Conservation (phyloP, 2,329 filamentous ascomycete genomes). For the Cladosporium sp. region DNA sequence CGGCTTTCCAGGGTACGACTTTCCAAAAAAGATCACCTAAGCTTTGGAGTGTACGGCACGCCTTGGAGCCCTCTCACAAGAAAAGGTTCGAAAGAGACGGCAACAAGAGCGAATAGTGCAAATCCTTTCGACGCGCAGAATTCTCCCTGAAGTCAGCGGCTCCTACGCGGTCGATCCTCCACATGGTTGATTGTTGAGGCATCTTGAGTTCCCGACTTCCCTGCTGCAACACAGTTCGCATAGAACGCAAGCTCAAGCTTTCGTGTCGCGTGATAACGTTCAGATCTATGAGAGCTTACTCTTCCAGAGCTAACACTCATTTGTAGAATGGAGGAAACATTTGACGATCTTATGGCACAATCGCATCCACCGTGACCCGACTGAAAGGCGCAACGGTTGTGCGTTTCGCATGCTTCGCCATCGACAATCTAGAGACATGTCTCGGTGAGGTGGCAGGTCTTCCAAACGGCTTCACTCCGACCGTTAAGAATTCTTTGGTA, state of each 20-base stretch:
- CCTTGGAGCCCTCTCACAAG: background rate
- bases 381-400: background rate
- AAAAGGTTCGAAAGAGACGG: background rate
- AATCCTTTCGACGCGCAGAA: background rate
- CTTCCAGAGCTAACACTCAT: background rate
- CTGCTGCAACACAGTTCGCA: background rate
- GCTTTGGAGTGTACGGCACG: background rate
- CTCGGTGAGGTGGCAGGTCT: background rate
- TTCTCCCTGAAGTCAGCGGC: background rate
- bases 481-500: background rate
- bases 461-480: background rate
- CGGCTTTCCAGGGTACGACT: too few relatives aligned
- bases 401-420: background rate
- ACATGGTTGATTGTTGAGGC: slow-evolving; percentile 2
- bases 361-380: background rate
- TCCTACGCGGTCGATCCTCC: background rate
- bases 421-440: slow-evolving; percentile 6
- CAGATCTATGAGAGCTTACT: background rate
- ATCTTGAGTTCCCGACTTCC: background rate
- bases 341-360: background rate
- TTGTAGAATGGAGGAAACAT: background rate
- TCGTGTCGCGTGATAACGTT: background rate
- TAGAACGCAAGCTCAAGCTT: background rate
- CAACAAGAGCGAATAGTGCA: too few relatives aligned
- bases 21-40: too few relatives aligned